Percentiles rank a stretch among this genome's conserved stretches.
Conservation (phyloP, 345 rosid genomes). For the Brassica napus region Da-Ae NC_063446.1:4360501-4361000, state of each 20-base stretch:
- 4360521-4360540: no score
- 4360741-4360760: constrained; percentile 36
- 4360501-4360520: background rate
- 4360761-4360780: constrained; percentile 30
- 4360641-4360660: constrained; percentile 18
- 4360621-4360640: constrained; percentile 26
- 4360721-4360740: constrained; percentile 22
- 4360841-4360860: background rate
- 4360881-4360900: constrained; percentile 46
- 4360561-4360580: no score
- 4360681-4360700: background rate
- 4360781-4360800: constrained; percentile 59
- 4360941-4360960: constrained; percentile 87
- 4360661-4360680: constrained; percentile 13
- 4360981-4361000: background rate
- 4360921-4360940: constrained; percentile 84
- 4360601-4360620: background rate
- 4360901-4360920: constrained; percentile 83
- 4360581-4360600: no score
- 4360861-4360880: constrained; percentile 21
- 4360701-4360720: constrained; percentile 24
- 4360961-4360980: constrained; percentile 44
- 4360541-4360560: no score
- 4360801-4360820: constrained; percentile 89
- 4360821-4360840: constrained; percentile 50